Conservation (phyloP, 1,139 yeast species). For the Lodderomyces oxycetoniae region DNA sequence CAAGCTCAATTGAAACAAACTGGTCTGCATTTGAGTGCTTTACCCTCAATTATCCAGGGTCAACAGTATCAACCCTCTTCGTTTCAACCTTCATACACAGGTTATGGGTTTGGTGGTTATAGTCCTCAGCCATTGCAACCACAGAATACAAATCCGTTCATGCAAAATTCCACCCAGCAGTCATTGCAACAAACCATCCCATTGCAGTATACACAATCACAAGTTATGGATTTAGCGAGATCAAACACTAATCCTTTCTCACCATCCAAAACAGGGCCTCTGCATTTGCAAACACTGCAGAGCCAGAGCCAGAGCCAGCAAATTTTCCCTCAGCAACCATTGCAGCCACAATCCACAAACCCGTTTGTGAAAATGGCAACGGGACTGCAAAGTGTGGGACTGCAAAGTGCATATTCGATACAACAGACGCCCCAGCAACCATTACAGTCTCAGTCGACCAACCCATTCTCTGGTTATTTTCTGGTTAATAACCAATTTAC, state of each 20-base stretch:
- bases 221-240: constrained; percentile 20
- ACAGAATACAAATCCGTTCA: constrained; percentile 11
- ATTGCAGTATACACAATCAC: constrained; percentile 2
- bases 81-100: constrained; percentile 37
- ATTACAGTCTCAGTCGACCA: constrained; percentile 43
- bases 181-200: constrained; percentile 14
- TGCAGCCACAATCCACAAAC: constrained; percentile 28
- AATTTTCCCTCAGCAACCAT: constrained; percentile 1
- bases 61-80: constrained; percentile 13
- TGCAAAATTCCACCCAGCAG: constrained; percentile 11
- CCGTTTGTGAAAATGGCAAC: constrained; percentile 40
- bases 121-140: constrained; percentile 22
- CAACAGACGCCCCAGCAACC: constrained; percentile 9
- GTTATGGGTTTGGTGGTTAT: constrained; percentile 57
- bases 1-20: constrained; percentile 8
- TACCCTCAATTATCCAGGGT: constrained; percentile 15
- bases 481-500: not conserved
- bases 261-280: constrained; percentile 14
- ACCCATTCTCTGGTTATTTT: constrained; percentile 1
- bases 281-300: constrained; percentile 10
- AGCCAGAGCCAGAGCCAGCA: constrained; percentile 8
- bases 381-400: too few species aligned
- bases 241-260: constrained; percentile 43
- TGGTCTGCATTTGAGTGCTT: constrained; percentile 3
- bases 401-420: constrained; percentile 26